Evolutionary conservation across 2,329 filamentous ascomycete species (phyloP).

Genomic region (Phyllosticta citribraziliensis): DNA sequence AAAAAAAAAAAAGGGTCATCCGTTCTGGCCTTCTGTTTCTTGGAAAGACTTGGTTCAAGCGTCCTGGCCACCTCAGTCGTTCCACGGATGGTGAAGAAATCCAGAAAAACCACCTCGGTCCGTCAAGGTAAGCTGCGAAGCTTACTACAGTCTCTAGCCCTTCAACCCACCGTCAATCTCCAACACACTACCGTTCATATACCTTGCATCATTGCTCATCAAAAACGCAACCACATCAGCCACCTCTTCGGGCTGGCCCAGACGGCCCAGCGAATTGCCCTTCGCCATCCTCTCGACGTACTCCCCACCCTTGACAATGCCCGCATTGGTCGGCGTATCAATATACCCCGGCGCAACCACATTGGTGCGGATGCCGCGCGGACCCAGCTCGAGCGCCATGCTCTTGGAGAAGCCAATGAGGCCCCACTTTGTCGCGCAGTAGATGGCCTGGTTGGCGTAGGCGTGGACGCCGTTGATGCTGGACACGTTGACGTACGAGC

Average conservation of each 20-base stretch:
- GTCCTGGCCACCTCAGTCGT: no score
- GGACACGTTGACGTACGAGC: constrained; percentile 91
- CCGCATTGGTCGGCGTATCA: constrained; percentile 40
- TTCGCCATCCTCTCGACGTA: constrained; percentile 30
- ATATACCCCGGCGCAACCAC: constrained; percentile 28
- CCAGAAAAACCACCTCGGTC: no score
- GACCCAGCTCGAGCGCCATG: constrained; percentile 9
- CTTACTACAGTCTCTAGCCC: background rate
- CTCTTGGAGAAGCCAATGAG: constrained; percentile 77
- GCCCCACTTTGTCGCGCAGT: constrained; percentile 61
- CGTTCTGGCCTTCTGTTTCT: no score
- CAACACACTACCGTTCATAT: constrained; percentile 39
- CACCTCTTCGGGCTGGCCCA: constrained; percentile 39
- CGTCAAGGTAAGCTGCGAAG: background rate
- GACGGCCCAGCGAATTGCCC: constrained; percentile 32
- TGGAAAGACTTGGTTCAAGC: no score
- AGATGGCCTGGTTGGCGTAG: constrained; percentile 98
- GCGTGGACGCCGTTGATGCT: constrained; percentile 97
- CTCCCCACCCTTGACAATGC: constrained; percentile 39
- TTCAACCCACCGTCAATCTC: constrained; percentile 37
- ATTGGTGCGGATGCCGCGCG: constrained; percentile 7
- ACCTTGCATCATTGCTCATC: constrained; percentile 35
- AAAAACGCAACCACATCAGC: constrained; percentile 42
- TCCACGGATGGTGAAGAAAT: no score
- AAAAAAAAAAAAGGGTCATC: no score